phyloP scores from a whole-genome alignment of 139 green algal species.

The Chlorella sp. region DNA sequence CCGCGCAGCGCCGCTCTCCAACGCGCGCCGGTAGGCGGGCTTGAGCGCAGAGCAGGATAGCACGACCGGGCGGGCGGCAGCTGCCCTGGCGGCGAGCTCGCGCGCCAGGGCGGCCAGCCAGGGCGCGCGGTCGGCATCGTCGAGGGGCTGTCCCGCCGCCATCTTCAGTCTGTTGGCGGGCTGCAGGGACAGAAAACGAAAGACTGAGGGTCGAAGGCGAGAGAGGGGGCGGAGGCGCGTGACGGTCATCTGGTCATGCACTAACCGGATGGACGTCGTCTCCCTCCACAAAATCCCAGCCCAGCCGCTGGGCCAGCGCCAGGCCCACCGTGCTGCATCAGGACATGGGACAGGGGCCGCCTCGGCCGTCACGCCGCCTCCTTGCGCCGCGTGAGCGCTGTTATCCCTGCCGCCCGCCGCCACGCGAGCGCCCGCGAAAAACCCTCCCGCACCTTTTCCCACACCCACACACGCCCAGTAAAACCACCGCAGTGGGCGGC shows the following conservation, averaged over 20 bases:
- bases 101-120: slow-evolving; percentile 29
- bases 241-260: neutral
- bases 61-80: slow-evolving; percentile 3
- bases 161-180: neutral
- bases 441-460: slow-evolving; percentile 30
- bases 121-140: slow-evolving; percentile 28
- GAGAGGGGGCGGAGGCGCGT: neutral
- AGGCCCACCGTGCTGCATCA: slow-evolving; percentile 12
- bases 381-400: neutral
- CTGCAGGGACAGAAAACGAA: neutral
- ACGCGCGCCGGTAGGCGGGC: slow-evolving; percentile 29
- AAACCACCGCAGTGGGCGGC: neutral
- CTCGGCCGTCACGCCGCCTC: too few species aligned
- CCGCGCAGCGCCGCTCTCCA: neutral
- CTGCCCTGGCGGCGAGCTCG: neutral
- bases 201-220: neutral
- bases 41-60: slow-evolving; percentile 49
- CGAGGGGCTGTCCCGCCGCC: slow-evolving; percentile 12
- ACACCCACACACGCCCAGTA: slow-evolving; percentile 27
- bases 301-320: slow-evolving; percentile 7
- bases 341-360: too few species aligned
- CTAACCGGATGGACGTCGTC: slow-evolving; percentile 22
- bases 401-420: neutral
- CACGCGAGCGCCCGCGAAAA: neutral
- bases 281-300: slow-evolving; percentile 22